Evolutionary conservation across 768 basidiomycete species (phyloP).

Genomic region (Zangia roseola): DNA sequence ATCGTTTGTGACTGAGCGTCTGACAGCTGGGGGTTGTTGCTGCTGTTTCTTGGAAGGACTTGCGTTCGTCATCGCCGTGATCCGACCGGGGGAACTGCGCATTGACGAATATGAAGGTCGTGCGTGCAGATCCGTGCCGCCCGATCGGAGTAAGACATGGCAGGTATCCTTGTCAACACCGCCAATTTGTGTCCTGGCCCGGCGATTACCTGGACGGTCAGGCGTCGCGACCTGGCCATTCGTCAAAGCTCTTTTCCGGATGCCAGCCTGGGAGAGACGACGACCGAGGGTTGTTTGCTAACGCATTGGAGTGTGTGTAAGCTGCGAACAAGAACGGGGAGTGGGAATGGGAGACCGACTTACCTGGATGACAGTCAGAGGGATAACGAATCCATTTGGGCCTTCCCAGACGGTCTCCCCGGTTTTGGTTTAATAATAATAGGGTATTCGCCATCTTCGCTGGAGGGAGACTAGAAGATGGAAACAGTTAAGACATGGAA

Average conservation of each 20-base stretch:
- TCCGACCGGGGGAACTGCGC: slow-evolving; percentile 33
- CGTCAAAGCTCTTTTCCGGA: slow-evolving; percentile 21
- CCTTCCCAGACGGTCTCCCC: slow-evolving; percentile 91
- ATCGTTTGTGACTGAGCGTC: slow-evolving; percentile 34
- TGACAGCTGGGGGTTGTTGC: slow-evolving; percentile 25
- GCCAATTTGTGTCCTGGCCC: slow-evolving; percentile 37
- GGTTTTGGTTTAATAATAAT: slow-evolving; percentile 93
- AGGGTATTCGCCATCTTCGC: slow-evolving; percentile 82
- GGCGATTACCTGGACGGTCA: slow-evolving; percentile 36
- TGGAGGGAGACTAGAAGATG: slow-evolving; percentile 69
- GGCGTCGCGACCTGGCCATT: slow-evolving; percentile 16
- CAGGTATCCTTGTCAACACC: slow-evolving; percentile 34
- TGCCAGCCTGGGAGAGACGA: slow-evolving; percentile 58
- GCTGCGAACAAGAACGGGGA: slow-evolving; percentile 1
- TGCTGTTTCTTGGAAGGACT: slow-evolving; percentile 27
- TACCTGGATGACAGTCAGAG: slow-evolving; percentile 84
- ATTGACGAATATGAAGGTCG: slow-evolving; percentile 35
- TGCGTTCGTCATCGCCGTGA: slow-evolving; percentile 19
- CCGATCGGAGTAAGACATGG: slow-evolving; percentile 30
- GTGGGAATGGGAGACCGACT: slow-evolving; percentile 18
- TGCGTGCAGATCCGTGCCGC: slow-evolving; percentile 22
- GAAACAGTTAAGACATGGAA: slow-evolving; percentile 8
- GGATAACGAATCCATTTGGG: slow-evolving; percentile 89
- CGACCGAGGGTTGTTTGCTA: slow-evolving; percentile 75
- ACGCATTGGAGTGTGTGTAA: slow-evolving; percentile 6